These are phyloP conservation scores for Tritrichomonas musculus DNA, from an alignment of 208 protist genomes.

Conservation along the genomic window DNA sequence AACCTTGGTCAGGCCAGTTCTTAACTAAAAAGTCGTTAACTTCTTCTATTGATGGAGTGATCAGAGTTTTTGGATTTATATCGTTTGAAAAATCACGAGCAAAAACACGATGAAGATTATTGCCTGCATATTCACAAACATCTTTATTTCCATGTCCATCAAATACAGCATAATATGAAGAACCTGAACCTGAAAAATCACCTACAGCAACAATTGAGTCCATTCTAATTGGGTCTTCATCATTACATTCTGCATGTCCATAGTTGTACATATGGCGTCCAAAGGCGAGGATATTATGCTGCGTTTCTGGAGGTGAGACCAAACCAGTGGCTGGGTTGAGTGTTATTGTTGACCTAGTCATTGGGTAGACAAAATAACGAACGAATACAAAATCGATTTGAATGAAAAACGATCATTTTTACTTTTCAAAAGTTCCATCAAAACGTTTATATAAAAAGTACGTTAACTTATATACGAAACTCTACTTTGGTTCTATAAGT, in stretches of 20 bases:
- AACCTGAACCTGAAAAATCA: neutral
- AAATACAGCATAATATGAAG: neutral
- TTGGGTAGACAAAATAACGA: too few relatives aligned
- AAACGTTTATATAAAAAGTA: too few relatives aligned
- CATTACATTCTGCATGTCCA: neutral
- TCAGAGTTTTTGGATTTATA: neutral
- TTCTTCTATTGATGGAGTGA: neutral
- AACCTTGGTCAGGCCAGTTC: neutral
- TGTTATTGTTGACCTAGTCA: too few relatives aligned
- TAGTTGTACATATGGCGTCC: neutral
- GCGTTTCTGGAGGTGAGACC: too few relatives aligned
- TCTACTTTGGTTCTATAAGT: too few relatives aligned
- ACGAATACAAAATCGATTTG: too few relatives aligned
- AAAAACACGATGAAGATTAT: neutral
- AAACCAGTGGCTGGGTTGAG: too few relatives aligned
- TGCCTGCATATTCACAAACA: neutral
- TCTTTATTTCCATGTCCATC: neutral
- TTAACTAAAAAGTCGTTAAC: neutral
- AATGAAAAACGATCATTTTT: too few relatives aligned
- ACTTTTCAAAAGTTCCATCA: too few relatives aligned
- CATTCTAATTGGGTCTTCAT: neutral
- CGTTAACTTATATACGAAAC: too few relatives aligned
- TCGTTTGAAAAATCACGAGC: neutral
- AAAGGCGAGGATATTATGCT: neutral
- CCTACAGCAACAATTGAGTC: neutral